Evolutionary conservation across 164 flowering plant genomes (phyloP).

Genomic region (Macadamia tetraphylla): DNA sequence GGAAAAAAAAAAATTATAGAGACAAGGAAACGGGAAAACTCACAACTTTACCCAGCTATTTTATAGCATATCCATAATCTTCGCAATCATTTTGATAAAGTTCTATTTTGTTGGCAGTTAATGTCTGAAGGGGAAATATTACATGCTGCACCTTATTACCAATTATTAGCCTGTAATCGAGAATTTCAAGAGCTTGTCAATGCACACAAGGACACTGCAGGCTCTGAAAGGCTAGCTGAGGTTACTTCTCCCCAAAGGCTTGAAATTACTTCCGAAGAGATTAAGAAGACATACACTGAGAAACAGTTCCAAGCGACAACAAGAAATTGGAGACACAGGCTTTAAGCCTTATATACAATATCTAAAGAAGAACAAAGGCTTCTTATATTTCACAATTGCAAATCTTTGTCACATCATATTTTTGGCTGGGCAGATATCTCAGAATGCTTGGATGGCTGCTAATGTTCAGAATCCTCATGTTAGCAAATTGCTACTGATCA

Average conservation of each 20-base stretch:
- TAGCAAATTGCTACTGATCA: too few species aligned
- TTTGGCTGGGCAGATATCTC: constrained; percentile 40
- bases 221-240: constrained; percentile 29
- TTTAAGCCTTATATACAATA: constrained; percentile 65
- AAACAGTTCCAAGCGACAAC: constrained; percentile 18
- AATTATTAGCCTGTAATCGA: constrained; percentile 38
- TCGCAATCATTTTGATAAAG: not conserved
- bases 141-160: constrained; percentile 38
- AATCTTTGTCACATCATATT: constrained; percentile 32
- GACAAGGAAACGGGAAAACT: too few species aligned
- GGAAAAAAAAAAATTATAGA: too few species aligned
- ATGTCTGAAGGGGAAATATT: constrained; percentile 54
- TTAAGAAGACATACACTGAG: constrained; percentile 18
- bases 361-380: constrained; percentile 54
- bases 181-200: constrained; percentile 30
- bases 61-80: not conserved
- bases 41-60: too few species aligned
- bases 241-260: constrained; percentile 18
- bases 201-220: constrained; percentile 45
- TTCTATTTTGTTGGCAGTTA: constrained; percentile 36
- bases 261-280: constrained; percentile 26
- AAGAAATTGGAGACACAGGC: constrained; percentile 55
- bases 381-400: constrained; percentile 16
- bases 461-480: constrained; percentile 34
- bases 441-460: constrained; percentile 74